Evolutionary conservation across 768 basidiomycete species (phyloP).

Genomic region (Psilocybe cubensis): DNA sequence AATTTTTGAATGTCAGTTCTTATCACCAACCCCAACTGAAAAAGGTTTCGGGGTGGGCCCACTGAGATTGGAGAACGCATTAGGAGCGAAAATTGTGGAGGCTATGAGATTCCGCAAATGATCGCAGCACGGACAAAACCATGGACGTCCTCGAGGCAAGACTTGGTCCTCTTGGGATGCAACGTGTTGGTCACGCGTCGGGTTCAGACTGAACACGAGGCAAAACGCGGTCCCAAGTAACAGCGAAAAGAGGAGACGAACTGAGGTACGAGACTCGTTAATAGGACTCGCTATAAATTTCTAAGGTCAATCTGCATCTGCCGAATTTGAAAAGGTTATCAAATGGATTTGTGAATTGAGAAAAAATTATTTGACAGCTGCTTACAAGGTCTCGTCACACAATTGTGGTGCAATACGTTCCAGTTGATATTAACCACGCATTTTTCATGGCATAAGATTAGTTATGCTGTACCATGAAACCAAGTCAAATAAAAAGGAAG

Average conservation of each 20-base stretch:
- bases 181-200: constrained; percentile 28
- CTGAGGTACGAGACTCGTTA: constrained; percentile 5
- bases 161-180: constrained; percentile 17
- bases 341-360: constrained; percentile 6
- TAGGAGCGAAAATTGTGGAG: constrained; percentile 23
- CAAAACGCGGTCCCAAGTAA: constrained; percentile 16
- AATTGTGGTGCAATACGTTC: background rate
- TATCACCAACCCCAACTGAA: background rate
- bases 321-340: background rate
- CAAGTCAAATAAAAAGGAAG: constrained; percentile 9
- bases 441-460: constrained; percentile 1
- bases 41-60: constrained; percentile 12
- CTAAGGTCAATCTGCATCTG: background rate
- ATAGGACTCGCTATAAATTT: background rate
- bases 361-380: constrained; percentile 2
- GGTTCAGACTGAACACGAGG: constrained; percentile 25
- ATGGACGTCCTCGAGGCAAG: constrained; percentile 30
- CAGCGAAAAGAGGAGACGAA: constrained; percentile 10
- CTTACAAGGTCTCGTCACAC: background rate
- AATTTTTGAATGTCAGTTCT: background rate
- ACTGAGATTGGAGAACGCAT: constrained; percentile 9
- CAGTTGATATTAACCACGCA: background rate
- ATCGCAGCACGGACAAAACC: constrained; percentile 17
- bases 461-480: constrained; percentile 1
- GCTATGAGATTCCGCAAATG: constrained; percentile 18